Evolutionary conservation across 495 filamentous ascomycete species (phyloP).

Genomic region (Halenospora varia): DNA sequence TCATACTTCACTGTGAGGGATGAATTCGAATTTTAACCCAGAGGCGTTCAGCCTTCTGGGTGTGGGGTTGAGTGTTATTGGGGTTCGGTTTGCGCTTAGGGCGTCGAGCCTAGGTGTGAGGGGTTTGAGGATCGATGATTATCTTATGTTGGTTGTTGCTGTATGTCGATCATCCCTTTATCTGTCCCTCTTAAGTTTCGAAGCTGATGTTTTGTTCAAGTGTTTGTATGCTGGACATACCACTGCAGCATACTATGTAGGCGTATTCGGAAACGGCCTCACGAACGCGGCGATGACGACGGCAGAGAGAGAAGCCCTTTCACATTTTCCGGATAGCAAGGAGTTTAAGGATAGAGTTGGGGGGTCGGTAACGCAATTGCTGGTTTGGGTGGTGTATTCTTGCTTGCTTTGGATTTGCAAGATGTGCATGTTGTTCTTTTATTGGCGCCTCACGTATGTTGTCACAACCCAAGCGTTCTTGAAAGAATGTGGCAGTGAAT

Average conservation of each 20-base stretch:
- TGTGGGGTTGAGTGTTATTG: background rate
- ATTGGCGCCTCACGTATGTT: conserved; percentile 43
- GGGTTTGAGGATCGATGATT: background rate
- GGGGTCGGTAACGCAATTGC: conserved; percentile 47
- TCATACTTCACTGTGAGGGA: background rate
- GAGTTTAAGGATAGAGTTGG: conserved; percentile 40
- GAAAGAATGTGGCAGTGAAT: background rate
- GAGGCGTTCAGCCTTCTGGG: background rate
- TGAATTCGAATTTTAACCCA: background rate
- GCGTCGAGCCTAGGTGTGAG: background rate
- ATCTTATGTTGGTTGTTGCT: background rate
- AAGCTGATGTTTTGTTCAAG: background rate
- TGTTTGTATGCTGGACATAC: background rate
- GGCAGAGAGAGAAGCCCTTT: conserved; percentile 29
- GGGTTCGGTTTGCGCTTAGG: background rate
- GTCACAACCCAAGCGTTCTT: conserved; percentile 1
- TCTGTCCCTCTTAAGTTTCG: background rate
- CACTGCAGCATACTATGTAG: conserved; percentile 1
- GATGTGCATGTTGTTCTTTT: conserved; percentile 50
- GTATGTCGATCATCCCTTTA: background rate
- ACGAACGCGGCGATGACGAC: conserved; percentile 48
- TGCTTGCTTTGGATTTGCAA: conserved; percentile 47
- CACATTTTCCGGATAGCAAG: conserved; percentile 29
- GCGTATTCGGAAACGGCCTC: conserved; percentile 29
- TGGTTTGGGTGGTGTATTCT: conserved; percentile 49